These are phyloP conservation scores for Micractinium conductrix DNA, from an alignment of 139 green algal genomes.

Conservation along the genomic window DNA sequence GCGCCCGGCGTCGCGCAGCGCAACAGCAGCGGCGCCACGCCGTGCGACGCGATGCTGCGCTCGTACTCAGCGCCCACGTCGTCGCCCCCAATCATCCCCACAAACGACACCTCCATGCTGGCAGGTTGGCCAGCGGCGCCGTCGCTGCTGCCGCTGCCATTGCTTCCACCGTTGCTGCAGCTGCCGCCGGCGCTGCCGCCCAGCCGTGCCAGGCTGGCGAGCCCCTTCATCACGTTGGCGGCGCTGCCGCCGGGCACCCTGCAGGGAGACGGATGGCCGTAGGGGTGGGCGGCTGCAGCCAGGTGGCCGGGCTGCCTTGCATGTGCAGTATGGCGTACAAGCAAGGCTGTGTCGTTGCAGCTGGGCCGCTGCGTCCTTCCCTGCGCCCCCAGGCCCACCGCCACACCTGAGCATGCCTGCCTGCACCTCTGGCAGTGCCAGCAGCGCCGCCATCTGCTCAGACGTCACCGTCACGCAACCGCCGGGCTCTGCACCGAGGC, in stretches of 20 bases:
- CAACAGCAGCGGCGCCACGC: slow-evolving; percentile 68
- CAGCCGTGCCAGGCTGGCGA: slow-evolving; percentile 39
- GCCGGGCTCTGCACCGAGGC: slow-evolving; percentile 16
- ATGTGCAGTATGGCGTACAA: too few relatives aligned
- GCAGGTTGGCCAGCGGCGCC: background rate
- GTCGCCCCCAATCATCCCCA: slow-evolving; percentile 81
- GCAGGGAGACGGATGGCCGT: background rate
- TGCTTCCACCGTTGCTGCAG: background rate
- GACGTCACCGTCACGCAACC: slow-evolving; percentile 36
- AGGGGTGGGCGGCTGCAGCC: too few relatives aligned
- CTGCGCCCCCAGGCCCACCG: background rate
- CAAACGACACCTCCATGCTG: slow-evolving; percentile 28
- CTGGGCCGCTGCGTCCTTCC: background rate
- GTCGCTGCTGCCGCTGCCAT: background rate
- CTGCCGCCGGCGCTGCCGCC: background rate
- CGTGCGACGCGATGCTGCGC: slow-evolving; percentile 50
- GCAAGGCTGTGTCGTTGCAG: too few relatives aligned
- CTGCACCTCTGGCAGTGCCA: slow-evolving; percentile 33
- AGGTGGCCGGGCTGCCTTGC: too few relatives aligned
- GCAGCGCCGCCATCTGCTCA: slow-evolving; percentile 32
- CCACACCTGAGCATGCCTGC: background rate
- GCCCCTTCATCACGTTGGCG: slow-evolving; percentile 75
- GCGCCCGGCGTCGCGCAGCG: slow-evolving; percentile 25
- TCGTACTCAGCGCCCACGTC: slow-evolving; percentile 60
- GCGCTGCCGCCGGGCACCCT: slow-evolving; percentile 78